Base-by-base conservation (phyloP, 768 basidiomycete genomes). In the Baorangia bicolor region DNA sequence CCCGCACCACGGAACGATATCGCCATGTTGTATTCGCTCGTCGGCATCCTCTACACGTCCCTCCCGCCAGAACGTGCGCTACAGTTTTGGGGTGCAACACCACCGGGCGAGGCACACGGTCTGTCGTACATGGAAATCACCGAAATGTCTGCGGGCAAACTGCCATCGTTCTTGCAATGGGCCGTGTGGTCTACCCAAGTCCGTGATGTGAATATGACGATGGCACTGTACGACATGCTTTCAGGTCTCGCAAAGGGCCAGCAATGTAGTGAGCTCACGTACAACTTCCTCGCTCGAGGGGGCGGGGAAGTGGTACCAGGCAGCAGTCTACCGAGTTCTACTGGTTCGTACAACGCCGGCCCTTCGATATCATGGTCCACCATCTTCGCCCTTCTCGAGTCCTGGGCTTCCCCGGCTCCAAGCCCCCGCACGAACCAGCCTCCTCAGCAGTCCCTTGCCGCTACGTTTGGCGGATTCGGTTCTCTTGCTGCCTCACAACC, bases 191-290 rank as follows among this genome's bases (percentile, higher is more conserved):
- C 88, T 1, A 90, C 90, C 1, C 85, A 92, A 53, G 77, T 81
- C 5, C 82, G 87, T 56, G 90, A 92, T 57, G 65, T 81, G 7
- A 81, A 82, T 2, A 86, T 92, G 83, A 78, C 87, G 38, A 86
- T 85, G 61, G 90, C 91, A 0, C 71, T 94, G 49, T 94, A 92
- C 67, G 90, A 95, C 62, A 95, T 95, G 94, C 75, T 97, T 30
- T 78, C 82, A 9, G 92, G 94, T 21, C 77, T 95, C 27, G 82
- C 92, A 3, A 87, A 88, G 49, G 94, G 94, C 0, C 86, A 88
- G 55, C 86, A 88, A 61, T 91, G 90, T 63, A 92, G 91, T 61
- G 89, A 92, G 64, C 77, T 91, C 12, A 88, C 91, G 0, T 92
- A 92, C 75, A 94, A 94, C 69, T 94, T 95, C 70, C 81, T 97